phyloP scores from a whole-genome alignment of 345 rosid genomes.

The Anastatica hierochuntica region DNA sequence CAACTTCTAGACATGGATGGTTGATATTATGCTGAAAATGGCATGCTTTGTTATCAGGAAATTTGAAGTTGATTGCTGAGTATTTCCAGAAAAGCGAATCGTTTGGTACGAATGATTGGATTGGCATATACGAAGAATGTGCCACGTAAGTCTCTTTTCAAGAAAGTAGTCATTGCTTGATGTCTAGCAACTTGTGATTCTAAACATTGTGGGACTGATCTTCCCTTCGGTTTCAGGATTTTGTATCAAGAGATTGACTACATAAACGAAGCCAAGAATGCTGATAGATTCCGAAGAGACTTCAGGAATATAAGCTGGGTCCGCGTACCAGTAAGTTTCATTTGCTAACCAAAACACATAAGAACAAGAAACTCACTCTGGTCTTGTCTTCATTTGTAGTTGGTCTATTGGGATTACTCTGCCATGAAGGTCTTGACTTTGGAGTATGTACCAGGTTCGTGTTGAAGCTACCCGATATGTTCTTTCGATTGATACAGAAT shows the following conservation, averaged over 20 bases:
- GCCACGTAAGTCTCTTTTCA: slow-evolving; percentile 45
- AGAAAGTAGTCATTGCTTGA: background rate
- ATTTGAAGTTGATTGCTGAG: slow-evolving; percentile 77
- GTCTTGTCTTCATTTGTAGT: slow-evolving; percentile 32
- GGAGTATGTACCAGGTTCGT: slow-evolving; percentile 92
- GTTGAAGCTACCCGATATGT: slow-evolving; percentile 15
- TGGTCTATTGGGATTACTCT: slow-evolving; percentile 91
- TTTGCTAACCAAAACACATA: background rate
- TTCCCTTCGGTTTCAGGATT: slow-evolving; percentile 45
- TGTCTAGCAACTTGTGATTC: background rate
- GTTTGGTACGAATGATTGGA: slow-evolving; percentile 79
- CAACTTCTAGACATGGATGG: background rate
- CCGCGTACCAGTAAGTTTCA: slow-evolving; percentile 75
- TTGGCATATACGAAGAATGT: slow-evolving; percentile 89
- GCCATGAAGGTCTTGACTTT: slow-evolving; percentile 83
- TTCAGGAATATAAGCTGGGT: slow-evolving; percentile 92
- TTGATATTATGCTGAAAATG: slow-evolving; percentile 6
- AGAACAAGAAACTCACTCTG: background rate
- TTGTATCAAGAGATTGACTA: slow-evolving; percentile 92
- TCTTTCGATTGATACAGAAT: background rate
- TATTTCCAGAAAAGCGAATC: slow-evolving; percentile 85
- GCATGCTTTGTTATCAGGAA: slow-evolving; percentile 36
- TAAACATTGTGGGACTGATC: slow-evolving; percentile 1
- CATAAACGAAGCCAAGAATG: slow-evolving; percentile 92
- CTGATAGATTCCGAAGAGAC: slow-evolving; percentile 80